Base-by-base conservation (phyloP, 352 stramenopile species). In the Phytophthora cajani region DNA sequence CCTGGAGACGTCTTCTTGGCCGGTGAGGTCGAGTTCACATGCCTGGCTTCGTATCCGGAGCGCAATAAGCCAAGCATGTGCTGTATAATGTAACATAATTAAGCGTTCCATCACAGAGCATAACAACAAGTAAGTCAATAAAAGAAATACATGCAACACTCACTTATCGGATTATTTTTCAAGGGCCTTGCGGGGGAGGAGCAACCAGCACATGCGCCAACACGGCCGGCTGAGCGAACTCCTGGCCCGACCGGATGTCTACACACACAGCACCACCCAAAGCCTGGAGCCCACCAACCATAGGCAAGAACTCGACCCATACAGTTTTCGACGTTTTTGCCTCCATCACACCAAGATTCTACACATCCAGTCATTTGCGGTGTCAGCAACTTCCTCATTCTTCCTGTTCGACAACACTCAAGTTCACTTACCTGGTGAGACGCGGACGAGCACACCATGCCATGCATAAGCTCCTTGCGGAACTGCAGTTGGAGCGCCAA, bases 401-500 rank as follows among this genome's bases (percentile, higher is more conserved):
- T 27, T 52, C 19, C 19, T 46, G 17, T 42, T 30, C 19, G 16
- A 30, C 2, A 44, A 38, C 11, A 51, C 1, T 8, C n/a, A 21
- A 47, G 25, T 19, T n/a, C 1, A 25, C 63, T 5, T 74, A 95
- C 89, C 84, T 91, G 89, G 42, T 92, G 78, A 11, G 87, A 94
- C 21, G 92, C 53, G 0, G 82, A 91, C 8, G 79, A 83, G 62
- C 86, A 95, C 40, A 92, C 74, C 61, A 96, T 89, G 23, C 89
- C 86, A 38, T 54, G 70, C 74, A 90, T 94, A 6, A 85, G 64
- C 19, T 91, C 75, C 47, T 85, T 90, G 2, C 85, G 84, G 49
- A 96, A 91, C 59, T 95, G 89, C 6, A 96, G 70, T 67, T 96
- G 89, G 2, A 96, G 70, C 40, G 86, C 71, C 32, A 94, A 44